Evolutionary conservation across 2,329 filamentous ascomycete species (phyloP).

Genomic region (Balansia obtecta): DNA sequence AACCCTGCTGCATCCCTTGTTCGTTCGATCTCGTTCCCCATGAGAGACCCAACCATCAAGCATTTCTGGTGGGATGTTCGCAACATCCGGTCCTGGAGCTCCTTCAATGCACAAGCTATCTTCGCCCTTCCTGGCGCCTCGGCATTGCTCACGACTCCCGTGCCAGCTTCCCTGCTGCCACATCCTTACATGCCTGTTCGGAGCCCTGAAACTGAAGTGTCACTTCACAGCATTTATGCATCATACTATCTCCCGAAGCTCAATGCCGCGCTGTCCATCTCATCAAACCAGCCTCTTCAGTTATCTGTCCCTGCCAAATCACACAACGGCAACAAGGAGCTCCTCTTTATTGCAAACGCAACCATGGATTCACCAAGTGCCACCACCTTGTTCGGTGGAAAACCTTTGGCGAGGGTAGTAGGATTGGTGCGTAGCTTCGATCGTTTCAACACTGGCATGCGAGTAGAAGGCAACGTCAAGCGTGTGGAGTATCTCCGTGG

Average conservation of each 20-base stretch:
- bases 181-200: conserved; percentile 44
- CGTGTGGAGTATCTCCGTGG: conserved; percentile 82
- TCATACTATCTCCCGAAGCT: conserved; percentile 75
- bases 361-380: conserved; percentile 44
- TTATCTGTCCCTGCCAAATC: conserved; percentile 29
- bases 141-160: conserved; percentile 57
- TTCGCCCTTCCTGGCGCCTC: conserved; percentile 60
- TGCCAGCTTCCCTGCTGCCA: conserved; percentile 50
- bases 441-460: conserved; percentile 92
- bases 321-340: conserved; percentile 30
- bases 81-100: conserved; percentile 71
- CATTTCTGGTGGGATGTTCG: conserved; percentile 97
- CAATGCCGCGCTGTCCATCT: conserved; percentile 70
- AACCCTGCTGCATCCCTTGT: conserved; percentile 79
- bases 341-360: conserved; percentile 54
- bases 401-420: conserved; percentile 49
- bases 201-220: conserved; percentile 65
- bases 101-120: conserved; percentile 64
- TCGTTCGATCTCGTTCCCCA: conserved; percentile 59
- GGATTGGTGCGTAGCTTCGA: conserved; percentile 87
- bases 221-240: conserved; percentile 63
- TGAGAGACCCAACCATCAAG: conserved; percentile 55
- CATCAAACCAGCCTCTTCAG: conserved; percentile 52
- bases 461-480: conserved; percentile 70
- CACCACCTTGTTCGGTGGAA: conserved; percentile 34